These are phyloP conservation scores for Fomitopsis palustris DNA, from an alignment of 1,284 basidiomycete genomes.

Conservation along the genomic window DNA sequence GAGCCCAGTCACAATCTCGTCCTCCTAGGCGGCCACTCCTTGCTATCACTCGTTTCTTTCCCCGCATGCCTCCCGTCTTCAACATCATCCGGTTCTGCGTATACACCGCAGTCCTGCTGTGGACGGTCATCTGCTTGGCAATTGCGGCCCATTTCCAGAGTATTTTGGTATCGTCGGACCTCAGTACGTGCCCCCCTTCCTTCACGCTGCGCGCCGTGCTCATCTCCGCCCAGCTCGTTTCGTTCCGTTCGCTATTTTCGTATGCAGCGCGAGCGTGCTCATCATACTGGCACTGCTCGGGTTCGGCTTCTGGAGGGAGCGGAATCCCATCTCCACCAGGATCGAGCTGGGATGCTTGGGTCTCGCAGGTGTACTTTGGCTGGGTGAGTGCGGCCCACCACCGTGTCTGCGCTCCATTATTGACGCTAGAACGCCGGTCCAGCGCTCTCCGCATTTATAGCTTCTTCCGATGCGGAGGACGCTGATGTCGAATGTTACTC, in stretches of 20 bases:
- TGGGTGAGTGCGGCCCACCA: slow-evolving; percentile 45
- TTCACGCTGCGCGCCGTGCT: slow-evolving; percentile 3
- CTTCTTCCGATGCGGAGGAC: slow-evolving; percentile 66
- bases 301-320: slow-evolving; percentile 56
- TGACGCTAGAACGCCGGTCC: slow-evolving; percentile 17
- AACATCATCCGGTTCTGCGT: slow-evolving; percentile 59
- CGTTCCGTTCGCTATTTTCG: slow-evolving; percentile 79
- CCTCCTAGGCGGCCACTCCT: slow-evolving; percentile 21
- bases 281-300: slow-evolving; percentile 65
- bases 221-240: slow-evolving; percentile 58
- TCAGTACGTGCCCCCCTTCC: slow-evolving; percentile 50
- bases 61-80: slow-evolving; percentile 52
- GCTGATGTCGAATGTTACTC: slow-evolving; percentile 80
- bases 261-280: slow-evolving; percentile 63
- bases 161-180: slow-evolving; percentile 67
- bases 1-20: slow-evolving; percentile 26
- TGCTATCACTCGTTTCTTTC: slow-evolving; percentile 22
- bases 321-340: slow-evolving; percentile 76
- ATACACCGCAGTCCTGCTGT: slow-evolving; percentile 62
- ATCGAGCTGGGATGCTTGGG: slow-evolving; percentile 69
- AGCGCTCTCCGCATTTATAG: slow-evolving; percentile 72
- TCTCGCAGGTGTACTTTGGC: slow-evolving; percentile 73
- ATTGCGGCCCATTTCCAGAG: slow-evolving; percentile 73
- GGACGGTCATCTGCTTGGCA: slow-evolving; percentile 70
- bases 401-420: slow-evolving; percentile 4